Evolutionary conservation across 2,329 filamentous ascomycete genomes (phyloP).

Genomic region (Dactylonectria estremocensis): DNA sequence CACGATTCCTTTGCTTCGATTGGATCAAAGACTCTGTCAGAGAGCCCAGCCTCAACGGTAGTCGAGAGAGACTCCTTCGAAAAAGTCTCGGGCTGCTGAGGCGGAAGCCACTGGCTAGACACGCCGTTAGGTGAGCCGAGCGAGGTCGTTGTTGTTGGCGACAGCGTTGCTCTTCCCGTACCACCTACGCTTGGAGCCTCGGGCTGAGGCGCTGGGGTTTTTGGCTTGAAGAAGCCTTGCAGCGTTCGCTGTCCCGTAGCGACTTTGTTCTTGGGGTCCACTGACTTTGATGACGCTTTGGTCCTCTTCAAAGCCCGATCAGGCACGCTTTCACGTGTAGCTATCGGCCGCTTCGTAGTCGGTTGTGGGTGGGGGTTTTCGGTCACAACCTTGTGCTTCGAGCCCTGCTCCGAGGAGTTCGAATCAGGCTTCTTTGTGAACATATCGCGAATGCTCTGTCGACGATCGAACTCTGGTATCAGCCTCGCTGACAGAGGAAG

Average conservation of each 20-base stretch:
- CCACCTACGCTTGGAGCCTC: slow-evolving; percentile 20
- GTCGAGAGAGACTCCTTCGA: slow-evolving; percentile 15
- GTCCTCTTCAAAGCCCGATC: slow-evolving; percentile 45
- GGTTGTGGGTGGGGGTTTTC: slow-evolving; percentile 8
- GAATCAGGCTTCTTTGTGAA: slow-evolving; percentile 67
- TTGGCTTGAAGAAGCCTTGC: slow-evolving; percentile 83
- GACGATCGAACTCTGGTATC: slow-evolving; percentile 88
- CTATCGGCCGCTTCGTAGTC: slow-evolving; percentile 37
- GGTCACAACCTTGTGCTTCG: slow-evolving; percentile 11
- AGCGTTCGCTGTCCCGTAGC: slow-evolving; percentile 69
- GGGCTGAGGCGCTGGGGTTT: slow-evolving; percentile 32
- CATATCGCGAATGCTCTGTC: slow-evolving; percentile 93
- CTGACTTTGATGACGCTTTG: slow-evolving; percentile 43
- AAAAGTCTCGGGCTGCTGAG: slow-evolving; percentile 1
- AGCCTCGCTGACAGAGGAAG: slow-evolving; percentile 85
- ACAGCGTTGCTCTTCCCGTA: slow-evolving; percentile 28
- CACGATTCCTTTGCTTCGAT: slow-evolving; percentile 85
- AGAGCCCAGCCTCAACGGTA: slow-evolving; percentile 35
- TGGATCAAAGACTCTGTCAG: slow-evolving; percentile 73
- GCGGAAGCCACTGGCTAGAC: slow-evolving; percentile 5
- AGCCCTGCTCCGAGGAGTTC: slow-evolving; percentile 23
- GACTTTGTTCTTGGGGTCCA: slow-evolving; percentile 52
- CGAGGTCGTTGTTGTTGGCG: slow-evolving; percentile 38
- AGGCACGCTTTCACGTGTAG: slow-evolving; percentile 21
- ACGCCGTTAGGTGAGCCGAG: slow-evolving; percentile 11